phyloP scores from a whole-genome alignment of 2,329 filamentous ascomycete genomes.

The Hypoxylon sp. region DNA sequence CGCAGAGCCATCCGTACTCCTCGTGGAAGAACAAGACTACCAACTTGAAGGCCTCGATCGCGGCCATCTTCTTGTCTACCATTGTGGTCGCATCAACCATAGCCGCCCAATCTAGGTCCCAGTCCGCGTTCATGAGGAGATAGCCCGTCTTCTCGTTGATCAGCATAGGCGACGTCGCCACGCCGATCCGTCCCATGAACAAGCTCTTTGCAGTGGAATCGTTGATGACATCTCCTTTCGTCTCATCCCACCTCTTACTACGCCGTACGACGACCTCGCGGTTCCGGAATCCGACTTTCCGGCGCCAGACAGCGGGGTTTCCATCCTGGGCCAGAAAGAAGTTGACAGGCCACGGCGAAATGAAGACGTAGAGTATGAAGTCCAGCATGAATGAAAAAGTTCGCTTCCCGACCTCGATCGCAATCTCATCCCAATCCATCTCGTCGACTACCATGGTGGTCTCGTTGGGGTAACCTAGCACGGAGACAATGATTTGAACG shows the following conservation, averaged over 20 bases:
- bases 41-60: conserved; percentile 77
- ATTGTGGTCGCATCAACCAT: conserved; percentile 83
- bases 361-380: conserved; percentile 75
- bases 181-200: conserved; percentile 73
- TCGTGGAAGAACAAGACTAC: conserved; percentile 78
- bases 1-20: conserved; percentile 78
- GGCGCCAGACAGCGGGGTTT: conserved; percentile 81
- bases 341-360: conserved; percentile 81
- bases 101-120: conserved; percentile 87
- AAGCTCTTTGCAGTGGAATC: conserved; percentile 66
- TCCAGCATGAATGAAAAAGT: conserved; percentile 79
- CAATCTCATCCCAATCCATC: conserved; percentile 70
- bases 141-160: conserved; percentile 88
- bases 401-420: conserved; percentile 71
- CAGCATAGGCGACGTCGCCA: conserved; percentile 77
- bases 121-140: conserved; percentile 85
- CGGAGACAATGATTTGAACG: conserved; percentile 73
- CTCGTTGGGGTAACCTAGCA: conserved; percentile 76
- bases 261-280: conserved; percentile 86
- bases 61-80: conserved; percentile 72
- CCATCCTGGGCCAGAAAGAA: conserved; percentile 75
- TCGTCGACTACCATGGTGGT: conserved; percentile 73
- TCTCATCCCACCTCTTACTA: conserved; percentile 79
- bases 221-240: conserved; percentile 69
- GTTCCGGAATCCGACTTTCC: conserved; percentile 80